These are phyloP conservation scores for Glycine latifolia DNA, from an alignment of 306 rosid species.

Conservation along the genomic window DNA sequence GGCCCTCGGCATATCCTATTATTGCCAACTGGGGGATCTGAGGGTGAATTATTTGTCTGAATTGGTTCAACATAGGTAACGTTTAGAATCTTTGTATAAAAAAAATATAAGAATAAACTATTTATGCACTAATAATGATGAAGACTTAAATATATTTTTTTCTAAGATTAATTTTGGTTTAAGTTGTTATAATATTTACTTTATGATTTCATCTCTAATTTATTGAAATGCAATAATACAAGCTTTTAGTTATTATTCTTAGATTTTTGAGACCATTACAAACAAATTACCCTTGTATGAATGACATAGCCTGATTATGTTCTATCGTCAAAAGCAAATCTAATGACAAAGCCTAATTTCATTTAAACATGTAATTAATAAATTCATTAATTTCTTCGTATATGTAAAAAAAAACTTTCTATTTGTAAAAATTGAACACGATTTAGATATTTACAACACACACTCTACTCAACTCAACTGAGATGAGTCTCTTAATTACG, in stretches of 20 bases:
- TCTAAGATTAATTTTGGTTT: too few species aligned
- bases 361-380: not conserved
- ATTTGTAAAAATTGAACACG: too few species aligned
- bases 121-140: too few species aligned
- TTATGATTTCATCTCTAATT: too few species aligned
- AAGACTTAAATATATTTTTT: too few species aligned
- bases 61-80: not conserved
- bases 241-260: too few species aligned
- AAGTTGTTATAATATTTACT: too few species aligned
- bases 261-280: not conserved
- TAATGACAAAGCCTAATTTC: not conserved
- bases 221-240: not conserved
- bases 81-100: not conserved
- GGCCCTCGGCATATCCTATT: slow-evolving; percentile 54
- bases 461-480: too few species aligned
- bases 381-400: not conserved
- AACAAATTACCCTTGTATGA: not conserved
- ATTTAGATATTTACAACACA: too few species aligned
- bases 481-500: too few species aligned
- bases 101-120: not conserved
- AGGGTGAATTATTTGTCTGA: slow-evolving; percentile 56
- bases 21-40: slow-evolving; percentile 56
- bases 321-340: not conserved
- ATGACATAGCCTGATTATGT: not conserved
- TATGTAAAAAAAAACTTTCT: too few species aligned